Conservation (phyloP, 495 filamentous ascomycete species). For the Aspergillus sclerotioniger region DNA sequence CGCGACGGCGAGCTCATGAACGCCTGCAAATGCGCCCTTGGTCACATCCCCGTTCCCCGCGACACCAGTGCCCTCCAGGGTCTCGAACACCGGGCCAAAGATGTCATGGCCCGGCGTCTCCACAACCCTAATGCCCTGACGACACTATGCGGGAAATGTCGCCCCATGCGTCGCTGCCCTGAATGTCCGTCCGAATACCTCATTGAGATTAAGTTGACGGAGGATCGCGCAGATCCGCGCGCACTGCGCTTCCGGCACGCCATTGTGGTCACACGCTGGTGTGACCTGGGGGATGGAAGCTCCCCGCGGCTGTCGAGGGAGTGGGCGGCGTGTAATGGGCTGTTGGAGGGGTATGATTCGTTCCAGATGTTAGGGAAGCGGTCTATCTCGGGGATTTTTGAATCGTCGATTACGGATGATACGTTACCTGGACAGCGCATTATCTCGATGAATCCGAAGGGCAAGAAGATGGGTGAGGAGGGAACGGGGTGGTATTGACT, state of each 20-base stretch:
- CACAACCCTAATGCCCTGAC: conserved; percentile 47
- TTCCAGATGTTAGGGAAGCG: conserved; percentile 50
- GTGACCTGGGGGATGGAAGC: conserved; percentile 54
- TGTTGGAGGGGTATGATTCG: conserved; percentile 44
- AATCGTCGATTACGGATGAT: conserved; percentile 50
- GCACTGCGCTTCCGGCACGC: conserved; percentile 50
- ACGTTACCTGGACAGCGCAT: conserved; percentile 55
- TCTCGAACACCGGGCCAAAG: conserved; percentile 39
- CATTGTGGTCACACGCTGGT: conserved; percentile 60
- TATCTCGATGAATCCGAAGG: conserved; percentile 52
- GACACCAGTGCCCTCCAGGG: conserved; percentile 37
- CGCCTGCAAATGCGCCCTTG: conserved; percentile 57
- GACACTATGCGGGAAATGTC: conserved; percentile 50
- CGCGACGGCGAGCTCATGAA: conserved; percentile 56
- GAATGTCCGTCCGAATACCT: conserved; percentile 62
- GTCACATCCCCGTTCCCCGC: conserved; percentile 50
- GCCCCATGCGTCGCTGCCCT: conserved; percentile 56
- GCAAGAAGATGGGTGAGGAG: conserved; percentile 44
- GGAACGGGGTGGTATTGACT: conserved; percentile 51
- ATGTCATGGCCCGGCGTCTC: conserved; percentile 30
- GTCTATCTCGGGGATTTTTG: conserved; percentile 56
- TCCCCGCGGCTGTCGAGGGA: conserved; percentile 37
- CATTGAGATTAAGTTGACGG: conserved; percentile 53
- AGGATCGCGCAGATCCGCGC: conserved; percentile 37
- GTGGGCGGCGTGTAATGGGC: conserved; percentile 52